Conservation (phyloP, 768 basidiomycete genomes). For the Wakefieldia striispora region DNA sequence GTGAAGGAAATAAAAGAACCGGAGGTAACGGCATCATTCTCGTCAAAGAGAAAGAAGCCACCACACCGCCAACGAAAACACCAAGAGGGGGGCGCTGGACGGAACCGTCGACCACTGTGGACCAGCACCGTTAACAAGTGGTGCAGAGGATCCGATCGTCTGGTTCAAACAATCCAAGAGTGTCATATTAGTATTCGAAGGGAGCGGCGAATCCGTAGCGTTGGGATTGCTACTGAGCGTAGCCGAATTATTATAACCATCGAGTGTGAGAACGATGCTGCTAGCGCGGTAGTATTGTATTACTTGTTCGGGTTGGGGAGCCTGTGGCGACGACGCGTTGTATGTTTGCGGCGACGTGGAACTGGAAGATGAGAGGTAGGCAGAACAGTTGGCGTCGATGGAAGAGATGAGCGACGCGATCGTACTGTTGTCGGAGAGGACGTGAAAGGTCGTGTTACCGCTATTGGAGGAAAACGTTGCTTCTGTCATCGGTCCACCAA, state of each 20-base stretch:
- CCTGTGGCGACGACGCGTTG: conserved; percentile 27
- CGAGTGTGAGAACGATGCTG: conserved; percentile 57
- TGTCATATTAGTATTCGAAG: conserved; percentile 45
- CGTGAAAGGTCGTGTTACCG: conserved; percentile 40
- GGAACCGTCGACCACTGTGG: conserved; percentile 6
- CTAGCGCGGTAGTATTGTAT: conserved; percentile 72
- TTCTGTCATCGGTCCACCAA: conserved; percentile 44
- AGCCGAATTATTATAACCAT: conserved; percentile 66
- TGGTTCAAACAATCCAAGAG: conserved; percentile 58
- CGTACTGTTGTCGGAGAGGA: conserved; percentile 50
- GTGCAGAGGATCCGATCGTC: conserved; percentile 59
- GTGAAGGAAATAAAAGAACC: too few relatives aligned
- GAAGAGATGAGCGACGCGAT: conserved; percentile 41
- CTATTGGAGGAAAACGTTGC: conserved; percentile 41
- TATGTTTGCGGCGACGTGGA: conserved; percentile 32
- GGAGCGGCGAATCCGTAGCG: conserved; percentile 48
- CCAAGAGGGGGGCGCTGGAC: conserved; percentile 7
- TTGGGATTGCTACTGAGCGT: conserved; percentile 41
- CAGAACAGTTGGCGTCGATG: conserved; percentile 44
- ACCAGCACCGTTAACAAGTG: conserved; percentile 46
- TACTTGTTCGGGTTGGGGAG: conserved; percentile 48
- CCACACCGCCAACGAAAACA: conserved; percentile 16
- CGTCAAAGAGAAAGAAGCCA: conserved; percentile 9
- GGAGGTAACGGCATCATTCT: background rate
- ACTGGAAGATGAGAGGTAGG: conserved; percentile 32